Percentiles rank a stretch among this genome's conserved stretches.
These are phyloP conservation scores for Tuctoria greenei DNA, from an alignment of 176 grass and related monocot species.

Conservation along the genomic window DNA sequence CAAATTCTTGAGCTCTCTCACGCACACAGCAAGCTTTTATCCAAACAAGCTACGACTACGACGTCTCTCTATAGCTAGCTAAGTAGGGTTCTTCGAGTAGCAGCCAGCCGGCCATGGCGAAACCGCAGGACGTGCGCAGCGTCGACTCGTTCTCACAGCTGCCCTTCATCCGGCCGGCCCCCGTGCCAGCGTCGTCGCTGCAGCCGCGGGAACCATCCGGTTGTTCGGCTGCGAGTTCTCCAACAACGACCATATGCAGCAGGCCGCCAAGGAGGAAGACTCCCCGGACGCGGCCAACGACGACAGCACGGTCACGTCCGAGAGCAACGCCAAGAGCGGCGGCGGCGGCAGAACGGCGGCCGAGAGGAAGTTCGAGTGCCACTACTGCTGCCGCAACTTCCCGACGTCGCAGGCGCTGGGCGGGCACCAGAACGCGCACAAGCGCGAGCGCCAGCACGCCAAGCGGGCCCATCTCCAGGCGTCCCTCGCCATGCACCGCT, in stretches of 20 bases:
- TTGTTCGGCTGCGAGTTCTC: slow-evolving; percentile 91
- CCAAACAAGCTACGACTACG: background rate
- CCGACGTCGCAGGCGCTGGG: slow-evolving; percentile 97
- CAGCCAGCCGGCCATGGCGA: slow-evolving; percentile 43
- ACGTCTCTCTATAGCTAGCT: background rate
- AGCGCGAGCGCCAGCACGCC: slow-evolving; percentile 97
- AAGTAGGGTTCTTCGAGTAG: background rate
- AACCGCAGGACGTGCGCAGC: slow-evolving; percentile 48
- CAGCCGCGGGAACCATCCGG: slow-evolving; percentile 55
- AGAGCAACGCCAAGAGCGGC: slow-evolving; percentile 11
- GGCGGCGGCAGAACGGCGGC: background rate
- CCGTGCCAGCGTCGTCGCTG: background rate
- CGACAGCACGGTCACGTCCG: slow-evolving; percentile 34
- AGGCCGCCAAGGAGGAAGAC: background rate
- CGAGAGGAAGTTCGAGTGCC: slow-evolving; percentile 96
- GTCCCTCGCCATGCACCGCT: slow-evolving; percentile 68
- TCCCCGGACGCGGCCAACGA: slow-evolving; percentile 38
- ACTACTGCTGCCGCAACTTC: slow-evolving; percentile 99
- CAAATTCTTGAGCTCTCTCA: slow-evolving; percentile 34
- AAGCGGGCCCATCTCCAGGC: slow-evolving; percentile 88
- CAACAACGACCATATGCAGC: slow-evolving; percentile 37
- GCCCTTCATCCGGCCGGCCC: slow-evolving; percentile 57
- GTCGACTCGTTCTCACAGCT: slow-evolving; percentile 93
- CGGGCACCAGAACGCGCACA: slow-evolving; percentile 99
- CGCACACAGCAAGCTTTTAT: background rate